Evolutionary conservation across 2,329 filamentous ascomycete species (phyloP).

Genomic region (Alternaria angustiovoidea): DNA sequence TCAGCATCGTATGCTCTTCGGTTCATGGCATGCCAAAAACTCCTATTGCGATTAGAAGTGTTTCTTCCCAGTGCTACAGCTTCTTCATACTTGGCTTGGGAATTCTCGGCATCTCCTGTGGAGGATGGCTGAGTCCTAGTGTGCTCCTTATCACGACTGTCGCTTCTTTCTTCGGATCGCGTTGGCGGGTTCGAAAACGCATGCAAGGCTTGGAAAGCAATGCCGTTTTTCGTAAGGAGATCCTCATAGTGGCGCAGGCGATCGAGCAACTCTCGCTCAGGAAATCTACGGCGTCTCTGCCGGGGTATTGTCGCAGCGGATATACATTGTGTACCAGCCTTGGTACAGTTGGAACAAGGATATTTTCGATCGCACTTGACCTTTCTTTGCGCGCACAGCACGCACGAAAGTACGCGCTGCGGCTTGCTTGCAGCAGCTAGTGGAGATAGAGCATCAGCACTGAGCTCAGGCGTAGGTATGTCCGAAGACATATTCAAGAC

Average conservation of each 20-base stretch:
- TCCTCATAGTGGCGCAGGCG: conserved; percentile 74
- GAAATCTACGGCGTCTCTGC: conserved; percentile 68
- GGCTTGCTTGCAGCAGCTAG: conserved; percentile 31
- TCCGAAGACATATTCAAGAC: conserved; percentile 15
- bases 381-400: conserved; percentile 70
- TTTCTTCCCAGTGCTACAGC: not conserved
- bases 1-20: conserved; percentile 15
- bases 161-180: conserved; percentile 5
- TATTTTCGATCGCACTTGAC: conserved; percentile 50
- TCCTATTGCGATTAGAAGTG: conserved; percentile 19
- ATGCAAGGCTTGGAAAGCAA: conserved; percentile 72
- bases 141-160: not conserved
- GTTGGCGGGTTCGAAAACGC: conserved; percentile 20
- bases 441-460: conserved; percentile 7
- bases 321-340: conserved; percentile 44
- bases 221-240: conserved; percentile 70
- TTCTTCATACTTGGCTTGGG: conserved; percentile 10
- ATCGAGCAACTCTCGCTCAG: conserved; percentile 74
- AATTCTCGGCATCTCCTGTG: not conserved
- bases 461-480: conserved; percentile 12
- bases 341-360: conserved; percentile 47
- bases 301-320: conserved; percentile 58
- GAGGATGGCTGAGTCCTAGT: not conserved
- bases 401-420: conserved; percentile 64
- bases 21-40: conserved; percentile 37